phyloP scores from a whole-genome alignment of 148 eudicot species.

The Fallopia convolvulus region DNA sequence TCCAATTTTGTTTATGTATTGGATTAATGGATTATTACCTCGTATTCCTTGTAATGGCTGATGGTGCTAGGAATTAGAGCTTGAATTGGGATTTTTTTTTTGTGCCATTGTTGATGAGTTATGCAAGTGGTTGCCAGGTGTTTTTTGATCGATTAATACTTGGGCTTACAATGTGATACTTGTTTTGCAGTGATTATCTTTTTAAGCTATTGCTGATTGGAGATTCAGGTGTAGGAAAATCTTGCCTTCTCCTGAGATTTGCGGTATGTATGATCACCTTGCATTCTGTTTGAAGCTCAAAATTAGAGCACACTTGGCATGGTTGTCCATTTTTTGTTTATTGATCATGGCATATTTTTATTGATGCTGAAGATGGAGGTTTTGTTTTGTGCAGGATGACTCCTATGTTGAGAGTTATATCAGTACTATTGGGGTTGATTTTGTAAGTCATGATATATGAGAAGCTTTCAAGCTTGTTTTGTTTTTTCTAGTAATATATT shows the following conservation, averaged over 20 bases:
- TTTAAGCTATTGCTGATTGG: slow-evolving; percentile 42
- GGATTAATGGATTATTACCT: neutral
- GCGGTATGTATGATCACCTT: slow-evolving; percentile 31
- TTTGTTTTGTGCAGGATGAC: slow-evolving; percentile 29
- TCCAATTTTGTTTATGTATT: neutral
- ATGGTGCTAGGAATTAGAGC: neutral
- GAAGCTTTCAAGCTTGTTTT: neutral
- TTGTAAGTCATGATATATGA: slow-evolving; percentile 20
- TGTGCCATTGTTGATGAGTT: neutral
- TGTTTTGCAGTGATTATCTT: slow-evolving; percentile 35
- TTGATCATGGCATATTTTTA: neutral
- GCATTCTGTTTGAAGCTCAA: neutral
- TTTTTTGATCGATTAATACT: neutral
- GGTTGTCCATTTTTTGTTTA: neutral
- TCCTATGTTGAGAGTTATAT: slow-evolving; percentile 42
- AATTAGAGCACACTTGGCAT: neutral
- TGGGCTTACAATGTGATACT: neutral
- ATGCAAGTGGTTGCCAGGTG: neutral
- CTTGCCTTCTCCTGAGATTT: slow-evolving; percentile 41
- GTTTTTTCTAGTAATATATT: neutral
- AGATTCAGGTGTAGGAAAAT: slow-evolving; percentile 48
- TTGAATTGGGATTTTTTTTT: slow-evolving; percentile 1
- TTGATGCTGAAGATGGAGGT: slow-evolving; percentile 6
- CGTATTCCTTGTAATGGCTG: neutral
- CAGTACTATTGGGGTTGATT: slow-evolving; percentile 44